phyloP scores from a whole-genome alignment of 371 early-diverging fungal genomes.

The Circinella minor region DNA sequence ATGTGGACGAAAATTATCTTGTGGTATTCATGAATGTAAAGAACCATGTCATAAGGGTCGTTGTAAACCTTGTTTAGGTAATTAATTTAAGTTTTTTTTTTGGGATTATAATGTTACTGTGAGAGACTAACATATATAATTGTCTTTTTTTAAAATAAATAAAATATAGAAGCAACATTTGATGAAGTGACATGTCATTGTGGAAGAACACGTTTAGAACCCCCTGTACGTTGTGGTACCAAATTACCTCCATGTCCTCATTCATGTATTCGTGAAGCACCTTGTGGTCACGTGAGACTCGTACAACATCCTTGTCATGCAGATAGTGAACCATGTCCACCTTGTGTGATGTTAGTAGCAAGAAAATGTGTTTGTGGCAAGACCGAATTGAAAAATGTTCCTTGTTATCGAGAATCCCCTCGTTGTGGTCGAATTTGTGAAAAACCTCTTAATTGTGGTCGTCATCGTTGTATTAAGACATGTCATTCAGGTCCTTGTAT shows the following conservation, averaged over 20 bases:
- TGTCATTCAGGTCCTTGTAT: constrained; percentile 79
- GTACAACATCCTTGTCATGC: constrained; percentile 78
- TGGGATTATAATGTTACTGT: not conserved
- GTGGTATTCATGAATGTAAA: constrained; percentile 71
- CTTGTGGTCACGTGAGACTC: constrained; percentile 74
- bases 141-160: too few relatives aligned
- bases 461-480: constrained; percentile 71
- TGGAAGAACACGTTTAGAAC: constrained; percentile 71
- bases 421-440: constrained; percentile 76
- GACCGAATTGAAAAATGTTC: constrained; percentile 67
- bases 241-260: constrained; percentile 68
- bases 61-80: constrained; percentile 73
- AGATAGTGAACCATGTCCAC: constrained; percentile 75
- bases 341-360: constrained; percentile 69
- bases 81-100: constrained; percentile 6
- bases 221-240: constrained; percentile 80
- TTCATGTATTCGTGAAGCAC: constrained; percentile 65
- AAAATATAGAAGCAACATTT: constrained; percentile 61
- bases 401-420: constrained; percentile 73
- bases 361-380: constrained; percentile 77
- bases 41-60: constrained; percentile 74
- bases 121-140: too few relatives aligned
- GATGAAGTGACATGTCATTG: constrained; percentile 78
- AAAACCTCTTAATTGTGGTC: constrained; percentile 66
- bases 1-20: constrained; percentile 70